These are phyloP conservation scores for Eucalyptus regnans DNA, from an alignment of 345 rosid species.

Conservation along the genomic window DNA sequence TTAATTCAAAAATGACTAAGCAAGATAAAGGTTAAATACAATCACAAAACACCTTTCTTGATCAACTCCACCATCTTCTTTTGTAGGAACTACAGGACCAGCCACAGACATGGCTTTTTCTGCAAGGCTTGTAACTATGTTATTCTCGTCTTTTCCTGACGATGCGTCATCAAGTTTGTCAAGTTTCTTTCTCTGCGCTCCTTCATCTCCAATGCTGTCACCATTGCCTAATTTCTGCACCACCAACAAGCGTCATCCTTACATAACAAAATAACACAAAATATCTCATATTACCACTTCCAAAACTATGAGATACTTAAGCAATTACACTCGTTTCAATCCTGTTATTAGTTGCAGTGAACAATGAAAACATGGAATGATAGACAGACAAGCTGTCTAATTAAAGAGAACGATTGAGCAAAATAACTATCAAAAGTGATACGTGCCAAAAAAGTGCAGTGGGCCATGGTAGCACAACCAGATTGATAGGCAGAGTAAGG, in stretches of 20 bases:
- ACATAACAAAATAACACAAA: neutral
- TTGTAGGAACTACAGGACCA: constrained; percentile 91
- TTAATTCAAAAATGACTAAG: neutral
- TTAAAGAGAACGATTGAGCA: neutral
- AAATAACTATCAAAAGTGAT: neutral
- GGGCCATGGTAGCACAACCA: neutral
- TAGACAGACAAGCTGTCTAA: neutral
- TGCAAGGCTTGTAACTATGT: constrained; percentile 66
- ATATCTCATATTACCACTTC: neutral
- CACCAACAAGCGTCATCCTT: neutral
- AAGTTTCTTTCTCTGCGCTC: constrained; percentile 12
- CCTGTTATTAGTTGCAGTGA: neutral
- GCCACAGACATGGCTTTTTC: constrained; percentile 97
- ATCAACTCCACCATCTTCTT: constrained; percentile 86
- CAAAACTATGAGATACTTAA: neutral
- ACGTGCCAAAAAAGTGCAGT: neutral
- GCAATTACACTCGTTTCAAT: neutral
- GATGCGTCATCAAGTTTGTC: constrained; percentile 21
- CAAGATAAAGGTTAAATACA: neutral
- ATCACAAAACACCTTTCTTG: constrained; percentile 58
- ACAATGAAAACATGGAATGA: neutral
- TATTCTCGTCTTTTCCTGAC: constrained; percentile 26
- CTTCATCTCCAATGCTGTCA: constrained; percentile 24
- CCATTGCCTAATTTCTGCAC: neutral
- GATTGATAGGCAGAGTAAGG: neutral